Base-by-base conservation (phyloP, 441 rosid genomes). In the Adansonia grandidieri region DNA sequence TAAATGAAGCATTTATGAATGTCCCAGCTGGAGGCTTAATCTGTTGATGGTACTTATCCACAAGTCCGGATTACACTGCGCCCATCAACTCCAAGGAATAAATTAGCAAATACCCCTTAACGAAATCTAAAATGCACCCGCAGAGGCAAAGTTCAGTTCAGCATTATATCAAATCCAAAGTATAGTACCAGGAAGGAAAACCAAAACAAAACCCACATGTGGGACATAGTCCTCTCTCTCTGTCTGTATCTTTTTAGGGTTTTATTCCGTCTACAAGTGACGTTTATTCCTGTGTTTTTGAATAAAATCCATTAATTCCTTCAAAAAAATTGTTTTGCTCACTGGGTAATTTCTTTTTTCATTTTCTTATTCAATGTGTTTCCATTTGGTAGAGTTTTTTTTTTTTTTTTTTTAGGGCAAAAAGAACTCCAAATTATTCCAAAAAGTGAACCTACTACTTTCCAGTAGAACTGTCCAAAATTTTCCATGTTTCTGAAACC, bases 151-250 rank as follows among this genome's bases (percentile, higher is more conserved):
- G 42, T 37, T 37, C 42, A 37, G 42, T 37, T 37, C 42, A 37
- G 42, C 42, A 5, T 4, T 37, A 4, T 37, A 44, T 71, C 60
- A 28, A 6, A 20, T 15, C 13, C 10, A 24, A 22, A n/a, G 51
- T 14, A 63, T 13, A 32, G 51, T 20, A 57, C 47, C 47, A 44
- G 7, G 2, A 44, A 44, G 47, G 9, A 44, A 47, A 37, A 37
- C 42, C 42, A 37, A 37, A 37, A 37, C 42, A 37, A 37, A 37
- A 13, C 3, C 48, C 75, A 9, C 72, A 75, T 75, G 11, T 80
- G 32, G 5, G 87, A 75, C 70, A 83, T 86, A 83, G 80, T 77
- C 84, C 83, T 81, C 76, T 73, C 70, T 42, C 62, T 72, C 66
- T 81, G 71, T 80, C 84, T 63, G 6, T 56, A 78, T 73, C 80